Conservation (phyloP, 129 eudicot genomes). For the Lactuca saligna region DNA sequence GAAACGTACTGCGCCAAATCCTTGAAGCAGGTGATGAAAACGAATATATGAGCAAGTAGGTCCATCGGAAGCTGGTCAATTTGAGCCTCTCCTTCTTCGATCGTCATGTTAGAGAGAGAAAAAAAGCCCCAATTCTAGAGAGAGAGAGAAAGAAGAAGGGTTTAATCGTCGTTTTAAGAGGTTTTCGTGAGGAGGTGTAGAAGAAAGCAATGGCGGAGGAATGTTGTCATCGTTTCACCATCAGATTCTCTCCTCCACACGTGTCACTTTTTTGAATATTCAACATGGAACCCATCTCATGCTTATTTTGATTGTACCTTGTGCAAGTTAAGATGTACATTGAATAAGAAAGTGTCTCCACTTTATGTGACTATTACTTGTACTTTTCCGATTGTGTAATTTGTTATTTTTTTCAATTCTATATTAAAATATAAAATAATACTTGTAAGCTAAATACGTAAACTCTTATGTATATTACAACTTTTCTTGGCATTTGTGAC, state of each 20-base stretch:
- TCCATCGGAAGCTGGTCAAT: constrained; percentile 88
- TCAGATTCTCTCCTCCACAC: constrained; percentile 29
- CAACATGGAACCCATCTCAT: constrained; percentile 24
- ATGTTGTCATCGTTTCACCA: constrained; percentile 40
- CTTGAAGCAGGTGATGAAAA: constrained; percentile 72
- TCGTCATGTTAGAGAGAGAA: constrained; percentile 11
- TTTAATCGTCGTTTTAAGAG: constrained; percentile 15
- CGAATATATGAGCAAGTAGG: constrained; percentile 72
- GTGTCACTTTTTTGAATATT: constrained; percentile 30
- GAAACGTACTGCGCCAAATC: constrained; percentile 83
- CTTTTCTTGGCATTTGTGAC: background rate
- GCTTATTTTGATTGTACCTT: constrained; percentile 15
- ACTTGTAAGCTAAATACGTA: background rate
- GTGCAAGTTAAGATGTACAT: constrained; percentile 8
- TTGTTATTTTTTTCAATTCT: background rate
- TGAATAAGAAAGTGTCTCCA: constrained; percentile 23
- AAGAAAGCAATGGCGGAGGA: constrained; percentile 30
- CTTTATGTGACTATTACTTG: constrained; percentile 34
- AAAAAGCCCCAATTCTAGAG: constrained; percentile 2
- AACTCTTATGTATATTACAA: background rate
- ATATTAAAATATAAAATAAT: background rate
- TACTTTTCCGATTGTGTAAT: constrained; percentile 5
- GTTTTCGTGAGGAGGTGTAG: constrained; percentile 29
- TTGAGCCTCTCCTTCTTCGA: constrained; percentile 45
- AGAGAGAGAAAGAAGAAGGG: constrained; percentile 1